These are phyloP conservation scores for Stachybotrys echinatus DNA, from an alignment of 2,329 filamentous ascomycete species.

Conservation along the genomic window DNA sequence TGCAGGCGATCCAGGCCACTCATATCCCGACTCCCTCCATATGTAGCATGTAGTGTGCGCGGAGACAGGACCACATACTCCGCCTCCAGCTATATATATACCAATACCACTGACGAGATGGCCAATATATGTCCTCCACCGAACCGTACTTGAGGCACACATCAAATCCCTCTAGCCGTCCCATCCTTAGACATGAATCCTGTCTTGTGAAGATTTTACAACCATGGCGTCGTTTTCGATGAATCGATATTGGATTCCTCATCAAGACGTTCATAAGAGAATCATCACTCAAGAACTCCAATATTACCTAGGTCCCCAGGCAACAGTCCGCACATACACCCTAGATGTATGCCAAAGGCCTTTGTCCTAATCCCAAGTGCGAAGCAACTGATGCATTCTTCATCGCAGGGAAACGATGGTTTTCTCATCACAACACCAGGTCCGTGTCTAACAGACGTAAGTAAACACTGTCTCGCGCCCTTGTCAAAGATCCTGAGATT, in stretches of 20 bases:
- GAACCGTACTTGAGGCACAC: too few relatives aligned
- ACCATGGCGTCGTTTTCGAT: slow-evolving; percentile 23
- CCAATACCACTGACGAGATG: too few relatives aligned
- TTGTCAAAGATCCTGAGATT: not conserved
- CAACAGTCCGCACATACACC: slow-evolving; percentile 52
- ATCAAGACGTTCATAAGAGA: slow-evolving; percentile 54
- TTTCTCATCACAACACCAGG: slow-evolving; percentile 55
- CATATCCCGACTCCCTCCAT: too few relatives aligned
- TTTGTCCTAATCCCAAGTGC: slow-evolving; percentile 1
- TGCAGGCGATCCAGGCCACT: too few relatives aligned
- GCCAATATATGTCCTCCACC: too few relatives aligned
- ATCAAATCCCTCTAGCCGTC: too few relatives aligned
- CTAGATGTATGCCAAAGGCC: slow-evolving; percentile 43
- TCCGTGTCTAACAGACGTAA: slow-evolving; percentile 54
- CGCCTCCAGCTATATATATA: too few relatives aligned
- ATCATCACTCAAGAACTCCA: slow-evolving; percentile 55
- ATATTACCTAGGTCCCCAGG: slow-evolving; percentile 52
- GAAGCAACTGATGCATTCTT: slow-evolving; percentile 1
- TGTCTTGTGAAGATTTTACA: not conserved
- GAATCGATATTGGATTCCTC: slow-evolving; percentile 58
- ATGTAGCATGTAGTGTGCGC: too few relatives aligned
- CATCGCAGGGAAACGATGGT: slow-evolving; percentile 51
- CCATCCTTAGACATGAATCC: not conserved
- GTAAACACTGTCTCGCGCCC: slow-evolving; percentile 13
- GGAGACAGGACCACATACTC: too few relatives aligned